Conservation (phyloP, 129 eudicot species). For the Ambrosia artemisiifolia region DNA sequence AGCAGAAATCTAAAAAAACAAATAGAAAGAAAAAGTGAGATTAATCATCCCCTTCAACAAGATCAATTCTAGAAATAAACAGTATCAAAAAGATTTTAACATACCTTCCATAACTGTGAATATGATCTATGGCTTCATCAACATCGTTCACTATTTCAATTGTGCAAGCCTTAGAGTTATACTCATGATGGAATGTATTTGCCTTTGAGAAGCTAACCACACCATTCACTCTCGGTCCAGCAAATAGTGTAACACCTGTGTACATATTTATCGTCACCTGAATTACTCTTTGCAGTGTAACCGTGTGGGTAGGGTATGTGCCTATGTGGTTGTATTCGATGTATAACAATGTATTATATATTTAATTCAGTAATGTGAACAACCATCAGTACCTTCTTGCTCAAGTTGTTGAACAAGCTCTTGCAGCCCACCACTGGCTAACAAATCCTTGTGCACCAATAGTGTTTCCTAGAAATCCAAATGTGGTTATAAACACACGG, state of each 20-base stretch:
- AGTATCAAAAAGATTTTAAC: neutral
- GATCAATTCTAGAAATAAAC: neutral
- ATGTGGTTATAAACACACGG: neutral
- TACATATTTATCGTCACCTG: neutral
- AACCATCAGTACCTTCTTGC: constrained; percentile 45
- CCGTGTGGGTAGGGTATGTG: too few species aligned
- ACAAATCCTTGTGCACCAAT: constrained; percentile 77
- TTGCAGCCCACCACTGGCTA: constrained; percentile 48
- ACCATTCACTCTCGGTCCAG: constrained; percentile 77
- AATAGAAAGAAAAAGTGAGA: neutral
- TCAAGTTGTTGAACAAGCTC: constrained; percentile 60
- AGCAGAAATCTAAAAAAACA: constrained; percentile 16
- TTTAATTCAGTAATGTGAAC: neutral
- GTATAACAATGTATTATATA: neutral
- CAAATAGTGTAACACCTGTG: constrained; percentile 71
- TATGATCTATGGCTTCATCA: constrained; percentile 73
- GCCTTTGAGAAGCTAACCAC: constrained; percentile 46
- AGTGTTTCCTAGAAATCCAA: constrained; percentile 66
- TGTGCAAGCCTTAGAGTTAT: constrained; percentile 70
- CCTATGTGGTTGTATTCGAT: neutral
- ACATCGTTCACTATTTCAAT: constrained; percentile 79
- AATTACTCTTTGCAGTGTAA: constrained; percentile 3
- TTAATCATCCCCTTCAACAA: neutral
- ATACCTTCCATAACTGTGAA: constrained; percentile 81
- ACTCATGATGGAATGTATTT: constrained; percentile 67